phyloP scores from a whole-genome alignment of 192 early-diverging fungal species.

The Pilobolus umbonatus region DNA sequence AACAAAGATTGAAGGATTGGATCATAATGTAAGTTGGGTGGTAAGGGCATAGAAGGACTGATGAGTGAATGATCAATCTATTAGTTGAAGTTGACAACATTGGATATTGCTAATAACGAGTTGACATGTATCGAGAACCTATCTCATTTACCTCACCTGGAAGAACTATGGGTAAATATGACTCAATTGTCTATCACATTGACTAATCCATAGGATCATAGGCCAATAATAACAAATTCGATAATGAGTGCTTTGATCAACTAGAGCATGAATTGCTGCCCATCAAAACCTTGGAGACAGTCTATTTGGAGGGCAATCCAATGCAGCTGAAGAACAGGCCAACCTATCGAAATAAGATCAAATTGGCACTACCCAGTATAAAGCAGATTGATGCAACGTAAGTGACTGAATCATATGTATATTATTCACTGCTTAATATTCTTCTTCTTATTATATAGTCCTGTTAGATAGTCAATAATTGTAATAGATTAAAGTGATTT shows the following conservation, averaged over 20 bases:
- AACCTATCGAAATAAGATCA: slow-evolving; percentile 85
- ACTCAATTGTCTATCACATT: slow-evolving; percentile 17
- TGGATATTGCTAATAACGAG: slow-evolving; percentile 88
- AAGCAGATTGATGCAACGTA: slow-evolving; percentile 89
- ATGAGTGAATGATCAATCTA: background rate
- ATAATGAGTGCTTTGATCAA: slow-evolving; percentile 61
- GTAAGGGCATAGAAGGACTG: background rate
- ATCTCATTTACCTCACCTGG: slow-evolving; percentile 58
- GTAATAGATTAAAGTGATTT: too few relatives aligned
- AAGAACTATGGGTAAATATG: slow-evolving; percentile 93
- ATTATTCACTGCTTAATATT: too few relatives aligned
- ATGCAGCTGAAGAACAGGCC: slow-evolving; percentile 70
- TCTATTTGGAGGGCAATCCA: slow-evolving; percentile 96
- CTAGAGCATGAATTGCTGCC: slow-evolving; percentile 63
- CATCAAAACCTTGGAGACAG: slow-evolving; percentile 65
- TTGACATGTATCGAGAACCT: slow-evolving; percentile 71
- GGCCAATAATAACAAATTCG: slow-evolving; percentile 72
- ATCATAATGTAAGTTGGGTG: slow-evolving; percentile 55
- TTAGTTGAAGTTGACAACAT: slow-evolving; percentile 56
- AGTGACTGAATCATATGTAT: slow-evolving; percentile 19
- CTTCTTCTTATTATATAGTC: background rate
- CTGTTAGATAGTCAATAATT: background rate
- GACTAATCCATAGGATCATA: too few relatives aligned
- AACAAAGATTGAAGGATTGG: slow-evolving; percentile 68
- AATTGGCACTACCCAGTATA: slow-evolving; percentile 75